Evolutionary conservation across 2,329 filamentous ascomycete genomes (phyloP), one percentile per base, ranked within the genome.

Genomic region (Alternaria gansuensis): DNA sequence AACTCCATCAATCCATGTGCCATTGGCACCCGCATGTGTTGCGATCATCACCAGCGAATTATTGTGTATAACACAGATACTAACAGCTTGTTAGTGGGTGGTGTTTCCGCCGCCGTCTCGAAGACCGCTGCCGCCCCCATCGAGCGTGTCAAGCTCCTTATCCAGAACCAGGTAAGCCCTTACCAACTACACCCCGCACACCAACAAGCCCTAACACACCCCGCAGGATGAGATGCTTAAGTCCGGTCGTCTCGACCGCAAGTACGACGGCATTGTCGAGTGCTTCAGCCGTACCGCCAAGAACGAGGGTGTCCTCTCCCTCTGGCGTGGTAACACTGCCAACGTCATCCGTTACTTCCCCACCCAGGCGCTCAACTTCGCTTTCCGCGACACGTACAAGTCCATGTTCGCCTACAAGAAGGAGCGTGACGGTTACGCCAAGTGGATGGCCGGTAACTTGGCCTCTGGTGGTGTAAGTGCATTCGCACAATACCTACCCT

Each of bases 261-360:
- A 94, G 85, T 99, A 97, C 88, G 84, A 85, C 77, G 95, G 95
- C 82, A 98, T 99, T 81, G 78, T 68, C 64, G 95, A 99, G 82
- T 98, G 95, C 88, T 99, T 99, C 90, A 85, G 85, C 78, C 92
- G 95, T 82, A 98, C 95, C 80, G 87, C 87, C 70, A 88, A 89
- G 78, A 86, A 91, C 71, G 95, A 99, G 88, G 95, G 95, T 91
- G 84, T 95, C 77, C 89, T 95, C 83, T 89, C 94, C 71, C 88
- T 99, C 78, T 99, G 95, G 95, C 90, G 95, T 89, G 95, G 95
- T 85, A 99, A 99, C 92, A 99, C 95, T 82, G 95, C 95, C 92
- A 99, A 99, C 90, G 95, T 99, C 84, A 97, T 99, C 88, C 95
- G 95, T 91, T 99, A 99, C 88, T 99, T 99, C 92, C 95, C 95